Conservation (phyloP, 208 protist genomes). For the Novymonas esmeraldas region DNA sequence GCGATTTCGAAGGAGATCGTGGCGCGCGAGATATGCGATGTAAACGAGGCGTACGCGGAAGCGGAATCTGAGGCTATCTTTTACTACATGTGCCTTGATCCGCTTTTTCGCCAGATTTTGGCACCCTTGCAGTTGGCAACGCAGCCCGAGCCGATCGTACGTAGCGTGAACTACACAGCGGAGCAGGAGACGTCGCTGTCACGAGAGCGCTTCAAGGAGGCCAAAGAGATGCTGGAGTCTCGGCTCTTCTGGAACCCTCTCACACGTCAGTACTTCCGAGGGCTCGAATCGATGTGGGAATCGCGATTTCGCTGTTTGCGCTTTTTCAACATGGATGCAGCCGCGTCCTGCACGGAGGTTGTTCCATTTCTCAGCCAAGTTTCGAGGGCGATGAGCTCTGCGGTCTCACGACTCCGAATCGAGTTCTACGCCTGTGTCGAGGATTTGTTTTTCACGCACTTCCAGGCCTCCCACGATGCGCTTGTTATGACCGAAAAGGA, state of each 20-base stretch:
- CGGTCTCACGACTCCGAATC: constrained; percentile 75
- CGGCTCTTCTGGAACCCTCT: constrained; percentile 56
- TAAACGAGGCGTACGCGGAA: constrained; percentile 70
- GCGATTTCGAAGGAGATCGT: constrained; percentile 53
- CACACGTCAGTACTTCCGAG: constrained; percentile 63
- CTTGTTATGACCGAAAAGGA: constrained; percentile 44
- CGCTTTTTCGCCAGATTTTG: constrained; percentile 63
- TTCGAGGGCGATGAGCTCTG: constrained; percentile 51
- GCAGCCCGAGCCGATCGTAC: constrained; percentile 4
- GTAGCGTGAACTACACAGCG: constrained; percentile 1
- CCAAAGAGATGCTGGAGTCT: constrained; percentile 35
- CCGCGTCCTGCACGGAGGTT: constrained; percentile 42
- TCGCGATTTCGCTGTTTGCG: constrained; percentile 50
- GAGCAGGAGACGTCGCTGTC: not conserved
- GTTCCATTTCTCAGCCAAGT: constrained; percentile 63
- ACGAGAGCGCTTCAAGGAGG: constrained; percentile 31
- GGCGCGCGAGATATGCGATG: constrained; percentile 52
- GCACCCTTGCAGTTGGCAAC: constrained; percentile 60
- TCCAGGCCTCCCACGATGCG: constrained; percentile 36
- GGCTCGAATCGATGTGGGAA: constrained; percentile 63
- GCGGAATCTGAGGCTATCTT: constrained; percentile 68
- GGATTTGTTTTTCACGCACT: constrained; percentile 67
- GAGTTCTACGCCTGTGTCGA: constrained; percentile 86
- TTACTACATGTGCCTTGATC: constrained; percentile 82
- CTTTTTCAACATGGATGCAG: constrained; percentile 53